These are phyloP conservation scores for Capillidium rhysosporum DNA, from an alignment of 371 early-diverging fungal species.

Conservation along the genomic window DNA sequence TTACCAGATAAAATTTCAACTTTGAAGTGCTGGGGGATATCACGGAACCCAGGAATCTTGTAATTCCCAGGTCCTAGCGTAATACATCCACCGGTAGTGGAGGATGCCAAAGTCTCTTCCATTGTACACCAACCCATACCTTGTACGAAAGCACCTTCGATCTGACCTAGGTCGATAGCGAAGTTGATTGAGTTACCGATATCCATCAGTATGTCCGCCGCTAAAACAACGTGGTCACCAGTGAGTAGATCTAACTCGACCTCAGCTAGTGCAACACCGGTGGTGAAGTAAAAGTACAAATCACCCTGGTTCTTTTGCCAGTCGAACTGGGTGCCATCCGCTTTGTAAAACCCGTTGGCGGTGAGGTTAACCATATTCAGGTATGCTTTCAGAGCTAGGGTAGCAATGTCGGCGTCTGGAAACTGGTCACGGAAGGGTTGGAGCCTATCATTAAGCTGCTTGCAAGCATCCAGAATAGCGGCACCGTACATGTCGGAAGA, in stretches of 20 bases:
- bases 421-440: conserved; percentile 32
- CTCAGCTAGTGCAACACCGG: conserved; percentile 47
- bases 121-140: conserved; percentile 31
- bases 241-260: conserved; percentile 61
- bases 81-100: conserved; percentile 37
- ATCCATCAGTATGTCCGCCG: conserved; percentile 53
- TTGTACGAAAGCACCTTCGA: conserved; percentile 65
- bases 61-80: conserved; percentile 60
- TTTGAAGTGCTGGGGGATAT: conserved; percentile 52
- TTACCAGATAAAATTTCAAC: conserved; percentile 35
- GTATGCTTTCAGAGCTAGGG: conserved; percentile 38
- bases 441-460: conserved; percentile 34
- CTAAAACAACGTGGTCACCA: conserved; percentile 41
- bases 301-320: conserved; percentile 39
- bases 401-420: conserved; percentile 15
- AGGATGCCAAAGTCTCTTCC: conserved; percentile 40
- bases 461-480: conserved; percentile 50
- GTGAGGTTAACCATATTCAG: conserved; percentile 44
- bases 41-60: conserved; percentile 56
- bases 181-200: conserved; percentile 51
- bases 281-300: conserved; percentile 52
- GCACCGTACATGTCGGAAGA: conserved; percentile 55
- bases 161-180: conserved; percentile 59
- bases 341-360: conserved; percentile 51
- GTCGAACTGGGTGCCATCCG: conserved; percentile 43